Conservation (phyloP, 78 protist species). For the Monosiga brevicollis region DNA sequence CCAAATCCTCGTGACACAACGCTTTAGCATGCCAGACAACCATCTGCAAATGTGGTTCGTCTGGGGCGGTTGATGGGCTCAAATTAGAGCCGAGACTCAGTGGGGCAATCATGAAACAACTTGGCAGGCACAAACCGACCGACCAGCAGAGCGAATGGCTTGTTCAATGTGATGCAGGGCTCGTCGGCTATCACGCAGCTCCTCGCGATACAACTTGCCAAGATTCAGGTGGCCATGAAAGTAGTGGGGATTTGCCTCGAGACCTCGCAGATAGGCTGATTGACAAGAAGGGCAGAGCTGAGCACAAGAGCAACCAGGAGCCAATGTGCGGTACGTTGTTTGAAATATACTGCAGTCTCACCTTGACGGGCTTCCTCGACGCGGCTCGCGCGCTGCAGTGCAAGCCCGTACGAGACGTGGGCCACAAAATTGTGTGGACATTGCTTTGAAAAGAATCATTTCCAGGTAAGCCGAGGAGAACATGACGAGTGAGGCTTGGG, state of each 20-base stretch:
- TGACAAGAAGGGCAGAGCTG: not conserved
- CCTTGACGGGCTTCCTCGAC: not conserved
- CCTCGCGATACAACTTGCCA: not conserved
- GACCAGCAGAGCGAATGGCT: too few species aligned
- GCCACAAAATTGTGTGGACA: not conserved
- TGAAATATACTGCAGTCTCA: not conserved
- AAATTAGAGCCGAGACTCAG: too few species aligned
- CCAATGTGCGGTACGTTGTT: not conserved
- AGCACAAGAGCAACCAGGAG: not conserved
- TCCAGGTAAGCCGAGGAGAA: too few species aligned
- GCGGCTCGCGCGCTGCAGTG: not conserved
- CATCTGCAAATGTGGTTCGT: too few species aligned
- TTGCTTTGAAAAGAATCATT: too few species aligned
- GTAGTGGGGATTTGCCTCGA: not conserved
- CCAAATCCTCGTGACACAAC: too few species aligned
- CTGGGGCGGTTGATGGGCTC: too few species aligned
- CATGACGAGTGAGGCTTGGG: too few species aligned
- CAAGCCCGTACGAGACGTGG: not conserved
- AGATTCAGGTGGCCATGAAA: not conserved
- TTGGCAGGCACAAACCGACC: too few species aligned
- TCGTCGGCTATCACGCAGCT: not conserved
- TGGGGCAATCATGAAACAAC: too few species aligned
- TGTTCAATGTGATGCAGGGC: too few species aligned
- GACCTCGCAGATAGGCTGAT: not conserved
- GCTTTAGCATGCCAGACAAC: too few species aligned